Base-by-base conservation (phyloP, 345 rosid genomes). In the Adansonia digitata region DNA sequence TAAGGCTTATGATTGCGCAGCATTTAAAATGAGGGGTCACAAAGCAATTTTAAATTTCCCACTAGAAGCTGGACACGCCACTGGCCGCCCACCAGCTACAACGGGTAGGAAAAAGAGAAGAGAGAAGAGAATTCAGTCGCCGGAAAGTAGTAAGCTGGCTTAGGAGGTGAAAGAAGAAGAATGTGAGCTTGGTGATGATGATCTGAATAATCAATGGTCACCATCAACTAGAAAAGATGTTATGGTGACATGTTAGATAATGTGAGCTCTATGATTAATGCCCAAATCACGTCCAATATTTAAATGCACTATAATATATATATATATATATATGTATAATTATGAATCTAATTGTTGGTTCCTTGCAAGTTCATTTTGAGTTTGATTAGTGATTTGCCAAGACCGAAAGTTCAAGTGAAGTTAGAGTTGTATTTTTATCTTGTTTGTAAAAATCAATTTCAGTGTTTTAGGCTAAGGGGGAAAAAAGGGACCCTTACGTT, bases 41-140 rank as follows among this genome's bases (percentile, higher is more conserved):
- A 94, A 91, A 79, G 97, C 98, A 18, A 87, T 94, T 52, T 73
- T 94, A 64, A 94, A 94, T 85, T 94, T 94, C 68, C 97, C 98
- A 13, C 63, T 82, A 74, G 93, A 94, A 80, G 98, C 97, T 0
- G 97, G 98, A 29, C 75, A 72, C 51, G 77, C 71, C 11, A 77
- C n/a, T n/a, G n/a, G 73, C 46, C 93, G 71, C 37, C 94, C 89
- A 17, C 89, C 93, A 2, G 81, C 71, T 17, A 81, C 76, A 12
- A 66, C 84, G 0, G 77, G 94, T 75, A 78, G 91, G 77, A 93
- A 88, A 77, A 82, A 87, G 77, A 85, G 83, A 77, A 86, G 83
- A 78, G 43, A 17, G 43, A 75, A 78, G 72, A 31, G 31, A 12
- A 73, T 10, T 52, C 79, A 66, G 53, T 3, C 65, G 62, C 72